Evolutionary conservation across 345 rosid genomes (phyloP), one percentile per base, ranked within the genome.

Genomic region (Euphorbia pulcherrima): DNA sequence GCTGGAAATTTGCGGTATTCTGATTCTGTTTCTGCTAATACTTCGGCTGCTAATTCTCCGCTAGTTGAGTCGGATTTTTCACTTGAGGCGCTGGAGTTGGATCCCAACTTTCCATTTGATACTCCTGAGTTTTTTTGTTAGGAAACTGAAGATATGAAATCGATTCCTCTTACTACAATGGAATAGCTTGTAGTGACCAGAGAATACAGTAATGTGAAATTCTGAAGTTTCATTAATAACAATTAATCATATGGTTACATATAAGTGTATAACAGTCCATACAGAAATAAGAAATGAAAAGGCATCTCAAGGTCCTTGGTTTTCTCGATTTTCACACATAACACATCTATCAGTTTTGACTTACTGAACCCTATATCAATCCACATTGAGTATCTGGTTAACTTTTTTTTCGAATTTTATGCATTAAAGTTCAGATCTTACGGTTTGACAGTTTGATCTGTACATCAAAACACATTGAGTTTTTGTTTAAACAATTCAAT

Each of bases 31-130:
- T 88, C 97, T 2, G 76, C 82, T 58, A 83, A 83, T 71, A 88
- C 90, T n/a, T 90, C 96, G 0, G 82, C 86, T 2, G 77, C 84
- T 62, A 93, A 86, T 65, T 88, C 98, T 3, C 87, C 96, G 0
- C 80, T 85, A 55, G 56, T 86, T 69, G 86, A 90, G 81, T 72
- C 87, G 72, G 89, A 87, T 64, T 90, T 90, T 83, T 68, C 85
- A 11, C 88, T 90, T 12, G 92, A 87, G 62, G 68, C 75, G 50
- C 81, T 77, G 20, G 89, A 83, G 64, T 60, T 87, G 26, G 87
- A 84, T 68, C 83, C 87, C 3, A 69, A 72, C 65, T 87, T 85
- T 80, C 83, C 83, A 63, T 81, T 83, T 62, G 81, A 83, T 63
- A 60, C 28, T 6, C 71, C 81, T 0, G 86, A 69, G 56, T 79